Evolutionary conservation across 1,284 basidiomycete species (phyloP).

Genomic region (Lentinula novae-zelandiae): DNA sequence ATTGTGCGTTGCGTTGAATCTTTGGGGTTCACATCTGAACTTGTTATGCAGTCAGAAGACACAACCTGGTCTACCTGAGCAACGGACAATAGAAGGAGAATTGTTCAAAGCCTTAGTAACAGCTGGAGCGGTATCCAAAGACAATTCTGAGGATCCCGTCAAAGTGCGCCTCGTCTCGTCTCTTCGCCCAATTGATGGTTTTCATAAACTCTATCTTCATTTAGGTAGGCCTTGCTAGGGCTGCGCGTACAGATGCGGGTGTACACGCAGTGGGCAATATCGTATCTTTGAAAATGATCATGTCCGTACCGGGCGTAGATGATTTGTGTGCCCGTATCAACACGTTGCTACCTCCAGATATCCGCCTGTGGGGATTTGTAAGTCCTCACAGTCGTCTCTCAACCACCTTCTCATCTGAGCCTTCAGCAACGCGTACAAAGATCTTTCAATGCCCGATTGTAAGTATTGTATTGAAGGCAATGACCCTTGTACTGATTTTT

Average conservation of each 20-base stretch:
- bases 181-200: neutral
- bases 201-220: neutral
- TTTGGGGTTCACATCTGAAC: slow-evolving; percentile 3
- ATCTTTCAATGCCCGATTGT: slow-evolving; percentile 90
- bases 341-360: slow-evolving; percentile 81
- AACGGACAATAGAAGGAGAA: slow-evolving; percentile 87
- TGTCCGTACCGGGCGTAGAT: slow-evolving; percentile 64
- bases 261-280: slow-evolving; percentile 97
- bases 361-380: slow-evolving; percentile 91
- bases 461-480: slow-evolving; percentile 23
- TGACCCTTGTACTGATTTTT: slow-evolving; percentile 12
- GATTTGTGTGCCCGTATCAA: slow-evolving; percentile 82
- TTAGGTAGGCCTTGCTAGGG: slow-evolving; percentile 81
- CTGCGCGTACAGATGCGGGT: slow-evolving; percentile 95
- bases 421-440: slow-evolving; percentile 75
- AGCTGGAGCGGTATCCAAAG: slow-evolving; percentile 87
- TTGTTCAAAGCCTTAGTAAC: slow-evolving; percentile 87
- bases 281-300: slow-evolving; percentile 89
- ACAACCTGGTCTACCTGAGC: slow-evolving; percentile 48
- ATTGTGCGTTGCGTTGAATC: slow-evolving; percentile 57
- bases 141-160: slow-evolving; percentile 89
- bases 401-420: neutral
- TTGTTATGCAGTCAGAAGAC: slow-evolving; percentile 10
- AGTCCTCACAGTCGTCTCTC: slow-evolving; percentile 21
- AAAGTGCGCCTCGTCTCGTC: slow-evolving; percentile 52